These are phyloP conservation scores for Suillus subaureus DNA, from an alignment of 768 basidiomycete genomes.

Conservation along the genomic window DNA sequence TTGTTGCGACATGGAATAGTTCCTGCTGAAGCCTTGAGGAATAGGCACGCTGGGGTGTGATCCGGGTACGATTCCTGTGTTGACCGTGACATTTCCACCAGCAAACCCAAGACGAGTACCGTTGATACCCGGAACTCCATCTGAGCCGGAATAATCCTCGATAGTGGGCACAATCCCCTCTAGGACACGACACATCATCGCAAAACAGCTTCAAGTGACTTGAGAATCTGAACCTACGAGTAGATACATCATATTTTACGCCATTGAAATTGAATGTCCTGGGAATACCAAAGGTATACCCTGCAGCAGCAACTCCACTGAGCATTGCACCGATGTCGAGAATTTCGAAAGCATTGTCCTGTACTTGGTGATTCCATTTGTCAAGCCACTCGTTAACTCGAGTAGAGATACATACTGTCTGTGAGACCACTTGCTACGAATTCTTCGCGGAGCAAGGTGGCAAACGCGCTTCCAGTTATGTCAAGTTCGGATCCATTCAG, in stretches of 20 bases:
- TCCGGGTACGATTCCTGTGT: neutral
- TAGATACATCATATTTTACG: constrained; percentile 19
- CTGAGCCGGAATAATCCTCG: neutral
- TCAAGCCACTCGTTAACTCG: too few species aligned
- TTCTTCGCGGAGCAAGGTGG: neutral
- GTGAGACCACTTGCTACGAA: neutral
- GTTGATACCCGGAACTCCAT: neutral
- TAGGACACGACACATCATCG: neutral
- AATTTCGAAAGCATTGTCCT: constrained; percentile 8
- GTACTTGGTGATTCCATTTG: neutral
- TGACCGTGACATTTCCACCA: neutral
- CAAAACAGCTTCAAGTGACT: neutral
- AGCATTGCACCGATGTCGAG: constrained; percentile 11
- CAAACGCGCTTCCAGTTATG: constrained; percentile 9
- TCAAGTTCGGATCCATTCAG: constrained; percentile 12
- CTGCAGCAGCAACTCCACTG: constrained; percentile 14
- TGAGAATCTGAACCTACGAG: neutral
- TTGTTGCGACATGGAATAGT: constrained; percentile 9
- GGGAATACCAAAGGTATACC: constrained; percentile 2
- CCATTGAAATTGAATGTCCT: constrained; percentile 20
- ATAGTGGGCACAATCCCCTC: constrained; percentile 8
- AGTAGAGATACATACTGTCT: neutral
- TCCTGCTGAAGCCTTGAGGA: constrained; percentile 5
- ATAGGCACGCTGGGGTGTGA: neutral
- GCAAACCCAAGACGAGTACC: neutral